Evolutionary conservation across 2,329 filamentous ascomycete genomes (phyloP), one percentile per base, ranked within the genome.

Genomic region (Colletotrichum sp.): DNA sequence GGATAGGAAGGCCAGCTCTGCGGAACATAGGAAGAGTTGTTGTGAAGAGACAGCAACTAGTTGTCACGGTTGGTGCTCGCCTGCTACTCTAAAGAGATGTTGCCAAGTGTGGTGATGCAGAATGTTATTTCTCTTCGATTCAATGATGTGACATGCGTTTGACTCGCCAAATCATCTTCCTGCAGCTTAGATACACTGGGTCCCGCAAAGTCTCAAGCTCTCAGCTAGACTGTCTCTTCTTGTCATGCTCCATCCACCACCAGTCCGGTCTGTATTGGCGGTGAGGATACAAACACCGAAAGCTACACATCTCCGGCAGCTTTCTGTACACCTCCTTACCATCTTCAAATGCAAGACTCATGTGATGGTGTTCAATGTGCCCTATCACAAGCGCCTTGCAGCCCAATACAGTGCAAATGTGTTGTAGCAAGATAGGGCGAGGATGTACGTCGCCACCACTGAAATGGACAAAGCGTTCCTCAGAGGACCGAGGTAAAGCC

Each of bases 201-300:
- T 13, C 6, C 44, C 10, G 44, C n/a, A 21, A 8, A 52, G 0
- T 0, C 39, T 49, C 18, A 12, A 0, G 9, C 9, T 13, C 44
- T 52, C n/a, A 52, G n/a, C 12, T 8, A 21, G n/a, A 52, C 10
- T 52, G n/a, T 2, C 12, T 0, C 10, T 52, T 21, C n/a, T 21
- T 21, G 2, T 21, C 12, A 52, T 52, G n/a, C n/a, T 52, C 12
- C n/a, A 18, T 49, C 18, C 44, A 52, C 44, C n/a, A 52, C n/a
- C n/a, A 52, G n/a, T 52, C n/a, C n/a, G n/a, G n/a, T n/a, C n/a
- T n/a, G n/a, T n/a, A n/a, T n/a, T n/a, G n/a, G n/a, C n/a, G n/a
- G n/a, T n/a, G n/a, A n/a, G n/a, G n/a, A 21, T 13, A 2, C n/a
- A 52, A 12, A 12, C 10, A 13, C 12, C 44, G 44, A 13, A 52